phyloP scores from a whole-genome alignment of 345 rosid genomes.

The Pistacia atlantica region DNA sequence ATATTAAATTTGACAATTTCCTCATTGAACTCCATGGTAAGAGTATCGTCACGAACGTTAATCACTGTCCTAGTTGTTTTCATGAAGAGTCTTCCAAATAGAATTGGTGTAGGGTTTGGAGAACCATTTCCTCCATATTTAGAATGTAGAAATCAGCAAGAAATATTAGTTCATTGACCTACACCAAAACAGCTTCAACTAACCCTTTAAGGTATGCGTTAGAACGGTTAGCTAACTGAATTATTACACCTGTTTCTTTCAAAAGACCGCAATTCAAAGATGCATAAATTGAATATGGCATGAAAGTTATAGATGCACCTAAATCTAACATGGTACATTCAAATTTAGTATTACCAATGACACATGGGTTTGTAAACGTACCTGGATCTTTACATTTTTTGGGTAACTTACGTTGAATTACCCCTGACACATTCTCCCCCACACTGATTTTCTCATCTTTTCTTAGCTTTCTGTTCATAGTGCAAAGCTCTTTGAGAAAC shows the following conservation, averaged over 20 bases:
- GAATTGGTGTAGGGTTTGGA: background rate
- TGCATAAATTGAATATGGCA: background rate
- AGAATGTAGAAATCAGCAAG: no score
- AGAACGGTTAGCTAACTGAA: background rate
- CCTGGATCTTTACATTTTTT: background rate
- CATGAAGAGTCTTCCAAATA: background rate
- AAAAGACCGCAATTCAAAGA: background rate
- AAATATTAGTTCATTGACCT: no score
- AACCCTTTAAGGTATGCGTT: background rate
- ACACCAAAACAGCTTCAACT: background rate
- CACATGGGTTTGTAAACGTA: background rate
- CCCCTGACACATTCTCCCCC: background rate
- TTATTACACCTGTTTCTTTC: background rate
- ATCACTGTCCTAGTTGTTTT: background rate
- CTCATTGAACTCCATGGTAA: background rate
- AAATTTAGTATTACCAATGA: background rate
- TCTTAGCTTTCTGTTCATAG: background rate
- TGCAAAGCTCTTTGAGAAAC: background rate
- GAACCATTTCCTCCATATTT: background rate
- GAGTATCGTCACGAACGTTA: background rate
- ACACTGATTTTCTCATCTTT: background rate
- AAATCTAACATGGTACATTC: no score
- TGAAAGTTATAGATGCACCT: background rate
- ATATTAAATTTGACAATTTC: background rate
- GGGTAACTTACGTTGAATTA: background rate